Evolutionary conservation across 176 grass and related monocot genomes (phyloP).

Genomic region (Carex parvula): DNA sequence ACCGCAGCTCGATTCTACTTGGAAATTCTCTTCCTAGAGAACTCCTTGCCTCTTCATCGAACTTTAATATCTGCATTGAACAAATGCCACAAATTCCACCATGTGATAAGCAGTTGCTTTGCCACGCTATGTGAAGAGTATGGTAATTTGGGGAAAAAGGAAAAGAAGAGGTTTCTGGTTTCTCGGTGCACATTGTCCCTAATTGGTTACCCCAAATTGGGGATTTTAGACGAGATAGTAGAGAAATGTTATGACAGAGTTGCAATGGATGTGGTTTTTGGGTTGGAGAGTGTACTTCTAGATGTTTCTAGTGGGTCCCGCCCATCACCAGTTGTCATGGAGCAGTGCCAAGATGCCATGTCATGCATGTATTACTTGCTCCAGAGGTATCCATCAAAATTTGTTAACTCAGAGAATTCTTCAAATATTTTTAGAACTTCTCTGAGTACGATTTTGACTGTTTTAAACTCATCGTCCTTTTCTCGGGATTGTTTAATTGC

Average conservation of each 20-base stretch:
- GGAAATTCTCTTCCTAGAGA: conserved; percentile 89
- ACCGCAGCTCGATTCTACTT: conserved; percentile 55
- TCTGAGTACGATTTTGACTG: conserved; percentile 60
- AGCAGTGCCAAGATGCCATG: conserved; percentile 94
- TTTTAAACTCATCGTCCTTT: conserved; percentile 85
- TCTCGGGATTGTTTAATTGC: conserved; percentile 96
- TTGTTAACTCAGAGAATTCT: conserved; percentile 44
- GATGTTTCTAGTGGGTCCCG: conserved; percentile 61
- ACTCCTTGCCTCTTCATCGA: conserved; percentile 74
- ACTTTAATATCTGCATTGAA: conserved; percentile 74
- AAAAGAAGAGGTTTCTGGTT: conserved; percentile 68
- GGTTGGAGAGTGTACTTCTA: conserved; percentile 51
- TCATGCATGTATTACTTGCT: conserved; percentile 99
- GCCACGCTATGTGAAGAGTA: conserved; percentile 66
- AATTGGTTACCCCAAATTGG: conserved; percentile 92
- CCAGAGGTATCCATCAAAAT: conserved; percentile 73
- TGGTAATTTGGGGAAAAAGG: conserved; percentile 48
- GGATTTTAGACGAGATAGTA: conserved; percentile 72
- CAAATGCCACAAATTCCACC: conserved; percentile 58
- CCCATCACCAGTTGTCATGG: conserved; percentile 87
- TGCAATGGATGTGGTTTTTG: conserved; percentile 67
- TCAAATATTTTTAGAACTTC: conserved; percentile 51
- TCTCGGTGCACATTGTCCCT: conserved; percentile 70
- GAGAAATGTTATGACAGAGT: conserved; percentile 57
- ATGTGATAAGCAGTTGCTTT: conserved; percentile 52